Evolutionary conservation across 371 early-diverging fungal species (phyloP), one percentile per base, ranked within the genome.

Genomic region (Blakeslea trispora): DNA sequence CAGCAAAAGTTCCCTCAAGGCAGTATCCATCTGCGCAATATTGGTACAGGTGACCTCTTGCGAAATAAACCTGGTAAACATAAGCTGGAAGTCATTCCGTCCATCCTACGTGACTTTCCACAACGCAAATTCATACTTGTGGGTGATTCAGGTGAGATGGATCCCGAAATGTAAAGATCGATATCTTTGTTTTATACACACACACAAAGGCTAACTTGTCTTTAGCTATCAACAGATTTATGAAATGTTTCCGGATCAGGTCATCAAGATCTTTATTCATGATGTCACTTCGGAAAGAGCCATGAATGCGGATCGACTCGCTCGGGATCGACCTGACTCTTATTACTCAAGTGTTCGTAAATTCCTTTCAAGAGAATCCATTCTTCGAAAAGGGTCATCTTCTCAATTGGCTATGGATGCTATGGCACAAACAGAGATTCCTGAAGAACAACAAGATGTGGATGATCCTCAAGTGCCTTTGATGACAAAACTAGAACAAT

Each of bases 81-180:
- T 44, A 79, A 79, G 37, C 23, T 69, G 9, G 71, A 69, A 18
- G 55, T 57, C 22, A 75, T 79, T 19, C 51, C 64, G 9, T 52
- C 54, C 10, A 75, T 79, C 14, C 41, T 61, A 8, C 18, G 43
- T 66, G 74, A 75, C 41, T 84, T 86, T 43, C 86, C 87, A 4
- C 49, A 75, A 21, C 78, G 87, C 22, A 81, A 83, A 59, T 87
- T 87, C 61, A 80, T 89, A 52, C 72, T 88, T 11, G 73, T 89
- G 17, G 87, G 88, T 21, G 89, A 89, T 57, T 80, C 84, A 35
- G 89, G 89, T 45, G 88, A 89, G 61, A 69, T 78, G 19, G 89
- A 89, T 60, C 81, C 85, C 32, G 86, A 87, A 69, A 76, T 80
- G 71, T 81, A 71, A 57, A 54, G n/a, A n/a, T n/a, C n/a, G n/a